A percentile compares a stretch with the other conserved stretches of the same genome.
These are phyloP conservation scores for Moesziomyces sp. DNA, from an alignment of 1,284 basidiomycete species.

Conservation along the genomic window DNA sequence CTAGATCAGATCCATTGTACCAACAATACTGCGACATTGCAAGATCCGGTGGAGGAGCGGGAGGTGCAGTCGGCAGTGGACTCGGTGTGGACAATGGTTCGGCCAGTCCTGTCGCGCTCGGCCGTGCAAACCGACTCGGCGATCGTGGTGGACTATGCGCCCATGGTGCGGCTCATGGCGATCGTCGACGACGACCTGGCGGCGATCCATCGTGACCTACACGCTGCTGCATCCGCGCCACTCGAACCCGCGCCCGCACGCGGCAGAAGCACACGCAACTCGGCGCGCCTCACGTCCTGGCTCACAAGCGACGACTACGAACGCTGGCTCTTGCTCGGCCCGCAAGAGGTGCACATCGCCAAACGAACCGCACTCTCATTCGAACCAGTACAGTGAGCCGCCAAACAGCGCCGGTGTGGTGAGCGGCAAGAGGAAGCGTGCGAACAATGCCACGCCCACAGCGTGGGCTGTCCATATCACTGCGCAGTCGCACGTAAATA, in stretches of 20 bases:
- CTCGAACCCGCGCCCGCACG: too few relatives aligned
- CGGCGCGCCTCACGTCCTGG: constrained; percentile 11
- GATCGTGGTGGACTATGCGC: constrained; percentile 74
- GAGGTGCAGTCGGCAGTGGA: too few relatives aligned
- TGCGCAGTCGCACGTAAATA: constrained; percentile 43
- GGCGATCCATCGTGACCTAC: constrained; percentile 9
- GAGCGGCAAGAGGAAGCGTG: constrained; percentile 50
- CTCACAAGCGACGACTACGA: constrained; percentile 12
- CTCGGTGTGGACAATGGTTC: neutral
- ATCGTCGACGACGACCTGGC: constrained; percentile 73
- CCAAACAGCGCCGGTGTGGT: constrained; percentile 38
- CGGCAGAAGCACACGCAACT: constrained; percentile 24
- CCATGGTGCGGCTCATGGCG: constrained; percentile 78
- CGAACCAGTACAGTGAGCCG: constrained; percentile 43
- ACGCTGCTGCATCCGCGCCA: neutral
- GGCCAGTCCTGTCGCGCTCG: neutral
- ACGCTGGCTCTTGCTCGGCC: constrained; percentile 19
- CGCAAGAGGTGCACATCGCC: constrained; percentile 11
- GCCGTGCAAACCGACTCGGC: neutral
- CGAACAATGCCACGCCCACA: constrained; percentile 72
- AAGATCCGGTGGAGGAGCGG: too few relatives aligned
- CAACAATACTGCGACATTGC: too few relatives aligned
- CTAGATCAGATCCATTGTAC: neutral
- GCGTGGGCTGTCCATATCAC: constrained; percentile 71
- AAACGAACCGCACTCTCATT: constrained; percentile 5